phyloP scores from a whole-genome alignment of 2,329 filamentous ascomycete species.

The Epichloe elymi region DNA sequence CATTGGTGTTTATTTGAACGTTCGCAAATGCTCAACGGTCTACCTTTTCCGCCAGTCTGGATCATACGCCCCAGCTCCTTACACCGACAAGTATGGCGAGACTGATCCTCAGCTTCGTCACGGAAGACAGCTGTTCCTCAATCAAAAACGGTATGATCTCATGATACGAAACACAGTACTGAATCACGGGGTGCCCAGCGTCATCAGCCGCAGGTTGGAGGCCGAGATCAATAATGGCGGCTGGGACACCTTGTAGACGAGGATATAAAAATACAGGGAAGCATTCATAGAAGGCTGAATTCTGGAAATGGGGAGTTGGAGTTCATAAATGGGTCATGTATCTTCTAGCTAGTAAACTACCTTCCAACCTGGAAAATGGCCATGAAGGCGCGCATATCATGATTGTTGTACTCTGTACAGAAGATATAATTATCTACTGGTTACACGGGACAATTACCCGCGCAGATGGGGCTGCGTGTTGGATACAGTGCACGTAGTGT shows the following conservation, averaged over 20 bases:
- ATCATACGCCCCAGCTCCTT: slow-evolving; percentile 77
- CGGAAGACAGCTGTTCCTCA: slow-evolving; percentile 79
- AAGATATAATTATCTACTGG: neutral
- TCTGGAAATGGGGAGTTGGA: slow-evolving; percentile 3
- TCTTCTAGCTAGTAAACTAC: neutral
- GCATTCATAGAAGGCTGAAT: slow-evolving; percentile 1
- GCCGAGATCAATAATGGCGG: slow-evolving; percentile 94
- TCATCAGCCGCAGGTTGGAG: slow-evolving; percentile 82
- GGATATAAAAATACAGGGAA: neutral
- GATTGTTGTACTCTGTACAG: neutral
- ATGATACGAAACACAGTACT: slow-evolving; percentile 79
- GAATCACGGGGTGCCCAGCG: slow-evolving; percentile 72
- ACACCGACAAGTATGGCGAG: slow-evolving; percentile 92
- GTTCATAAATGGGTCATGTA: neutral
- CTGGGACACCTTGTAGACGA: slow-evolving; percentile 61
- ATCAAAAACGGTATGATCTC: slow-evolving; percentile 86
- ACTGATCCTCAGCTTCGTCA: slow-evolving; percentile 82
- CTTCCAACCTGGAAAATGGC: neutral
- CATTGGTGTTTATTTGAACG: slow-evolving; percentile 90
- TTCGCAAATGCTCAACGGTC: slow-evolving; percentile 86
- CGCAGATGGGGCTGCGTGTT: no score
- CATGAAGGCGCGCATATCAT: neutral
- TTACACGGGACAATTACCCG: no score
- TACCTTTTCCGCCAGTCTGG: slow-evolving; percentile 75
- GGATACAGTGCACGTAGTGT: slow-evolving; percentile 5